Percentiles rank a stretch among this genome's conserved stretches.
These are phyloP conservation scores for Lactarius trivialis DNA, from an alignment of 768 basidiomycete genomes.

Conservation along the genomic window DNA sequence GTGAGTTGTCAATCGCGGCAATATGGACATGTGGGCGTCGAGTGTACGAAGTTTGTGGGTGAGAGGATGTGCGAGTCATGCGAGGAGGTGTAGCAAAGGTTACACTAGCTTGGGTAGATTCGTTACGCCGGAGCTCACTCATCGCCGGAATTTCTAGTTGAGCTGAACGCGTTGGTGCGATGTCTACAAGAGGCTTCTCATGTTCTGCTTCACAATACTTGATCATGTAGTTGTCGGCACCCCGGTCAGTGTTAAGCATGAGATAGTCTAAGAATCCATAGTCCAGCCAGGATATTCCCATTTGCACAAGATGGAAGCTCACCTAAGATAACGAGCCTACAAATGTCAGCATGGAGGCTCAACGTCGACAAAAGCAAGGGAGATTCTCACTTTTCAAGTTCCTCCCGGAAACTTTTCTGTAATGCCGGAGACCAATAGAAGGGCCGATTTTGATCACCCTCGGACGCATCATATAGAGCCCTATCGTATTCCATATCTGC, in stretches of 20 bases:
- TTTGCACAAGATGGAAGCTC: conserved; percentile 18
- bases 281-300: neutral
- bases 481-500: conserved; percentile 71
- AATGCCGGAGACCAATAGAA: conserved; percentile 81
- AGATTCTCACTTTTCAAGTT: conserved; percentile 70
- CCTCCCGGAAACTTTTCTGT: conserved; percentile 79
- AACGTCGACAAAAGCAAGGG: neutral
- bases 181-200: conserved; percentile 70
- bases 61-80: conserved; percentile 19
- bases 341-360: conserved; percentile 19
- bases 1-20: conserved; percentile 89
- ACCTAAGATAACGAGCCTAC: conserved; percentile 80
- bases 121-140: conserved; percentile 54
- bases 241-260: conserved; percentile 89
- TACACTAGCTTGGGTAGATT: conserved; percentile 19
- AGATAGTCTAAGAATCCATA: conserved; percentile 55
- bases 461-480: conserved; percentile 58
- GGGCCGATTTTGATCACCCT: conserved; percentile 50
- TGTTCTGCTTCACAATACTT: conserved; percentile 81
- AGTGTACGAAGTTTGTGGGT: conserved; percentile 36
- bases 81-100: conserved; percentile 24
- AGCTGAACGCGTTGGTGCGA: conserved; percentile 66
- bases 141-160: conserved; percentile 64
- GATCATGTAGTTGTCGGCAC: conserved; percentile 89
- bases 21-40: conserved; percentile 80